phyloP scores from a whole-genome alignment of 495 filamentous ascomycete species.

The Terfezia boudieri region DNA sequence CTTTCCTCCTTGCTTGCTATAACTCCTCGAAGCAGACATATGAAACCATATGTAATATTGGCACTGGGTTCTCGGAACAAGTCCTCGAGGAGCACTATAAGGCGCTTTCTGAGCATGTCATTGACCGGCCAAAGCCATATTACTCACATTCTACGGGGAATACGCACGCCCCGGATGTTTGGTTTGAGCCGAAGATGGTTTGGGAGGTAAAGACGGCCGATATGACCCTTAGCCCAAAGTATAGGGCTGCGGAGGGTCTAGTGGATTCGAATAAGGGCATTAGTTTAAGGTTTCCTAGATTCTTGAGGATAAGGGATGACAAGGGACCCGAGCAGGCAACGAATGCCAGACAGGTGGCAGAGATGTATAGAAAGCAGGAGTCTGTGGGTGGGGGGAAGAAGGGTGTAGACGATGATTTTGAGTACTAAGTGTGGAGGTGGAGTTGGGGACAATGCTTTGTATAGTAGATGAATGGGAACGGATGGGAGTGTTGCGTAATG shows the following conservation, averaged over 20 bases:
- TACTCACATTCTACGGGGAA: slow-evolving; percentile 63
- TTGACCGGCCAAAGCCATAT: slow-evolving; percentile 82
- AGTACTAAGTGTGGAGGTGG: slow-evolving; percentile 38
- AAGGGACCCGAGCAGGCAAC: slow-evolving; percentile 91
- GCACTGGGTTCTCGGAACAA: slow-evolving; percentile 84
- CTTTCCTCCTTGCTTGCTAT: slow-evolving; percentile 87
- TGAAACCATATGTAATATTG: slow-evolving; percentile 95
- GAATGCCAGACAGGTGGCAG: slow-evolving; percentile 56
- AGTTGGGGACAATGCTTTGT: not conserved
- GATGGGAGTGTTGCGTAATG: no score
- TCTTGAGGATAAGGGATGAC: slow-evolving; percentile 73
- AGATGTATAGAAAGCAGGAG: slow-evolving; percentile 95
- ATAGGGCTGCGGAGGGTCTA: slow-evolving; percentile 56
- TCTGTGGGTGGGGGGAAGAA: slow-evolving; percentile 43
- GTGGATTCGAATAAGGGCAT: slow-evolving; percentile 57
- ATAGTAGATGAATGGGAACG: no score
- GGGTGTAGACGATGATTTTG: slow-evolving; percentile 91
- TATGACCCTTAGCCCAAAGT: slow-evolving; percentile 74
- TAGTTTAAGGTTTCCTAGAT: slow-evolving; percentile 71
- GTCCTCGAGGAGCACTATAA: slow-evolving; percentile 62
- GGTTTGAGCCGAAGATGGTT: slow-evolving; percentile 84
- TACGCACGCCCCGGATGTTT: slow-evolving; percentile 91
- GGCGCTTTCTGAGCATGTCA: slow-evolving; percentile 44
- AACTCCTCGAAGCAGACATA: slow-evolving; percentile 55
- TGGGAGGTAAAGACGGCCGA: slow-evolving; percentile 98